These are phyloP conservation scores for Papiliotrema nemorosa DNA, from an alignment of 1,284 basidiomycete species.

Conservation along the genomic window DNA sequence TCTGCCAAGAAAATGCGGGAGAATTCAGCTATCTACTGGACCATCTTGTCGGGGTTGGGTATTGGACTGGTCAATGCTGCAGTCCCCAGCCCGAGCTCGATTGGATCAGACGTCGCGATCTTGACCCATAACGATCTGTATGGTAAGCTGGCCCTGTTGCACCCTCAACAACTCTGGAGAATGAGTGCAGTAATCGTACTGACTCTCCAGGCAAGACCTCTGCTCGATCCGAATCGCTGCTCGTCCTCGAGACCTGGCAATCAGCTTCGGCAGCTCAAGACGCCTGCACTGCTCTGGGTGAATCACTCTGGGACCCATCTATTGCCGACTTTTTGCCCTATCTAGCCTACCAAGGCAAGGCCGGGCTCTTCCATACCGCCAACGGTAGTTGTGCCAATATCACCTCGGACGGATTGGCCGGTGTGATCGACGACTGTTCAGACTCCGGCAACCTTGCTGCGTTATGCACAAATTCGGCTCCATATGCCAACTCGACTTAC, in stretches of 20 bases:
- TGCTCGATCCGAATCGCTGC: slow-evolving; percentile 1
- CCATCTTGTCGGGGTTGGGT: too few relatives aligned
- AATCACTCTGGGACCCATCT: slow-evolving; percentile 7
- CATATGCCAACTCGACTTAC: slow-evolving; percentile 1
- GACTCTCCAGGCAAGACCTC: neutral
- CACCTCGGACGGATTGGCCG: neutral
- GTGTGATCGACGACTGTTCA: neutral
- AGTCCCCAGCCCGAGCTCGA: too few relatives aligned
- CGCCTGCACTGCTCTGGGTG: slow-evolving; percentile 4
- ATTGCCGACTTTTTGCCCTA: slow-evolving; percentile 10
- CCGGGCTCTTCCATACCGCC: slow-evolving; percentile 6
- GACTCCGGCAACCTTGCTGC: neutral
- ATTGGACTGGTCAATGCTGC: too few relatives aligned
- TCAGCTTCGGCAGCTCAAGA: neutral
- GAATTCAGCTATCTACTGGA: too few relatives aligned
- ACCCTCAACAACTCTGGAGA: too few relatives aligned
- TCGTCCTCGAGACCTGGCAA: slow-evolving; percentile 3
- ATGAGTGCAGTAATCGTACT: too few relatives aligned
- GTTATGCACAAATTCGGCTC: slow-evolving; percentile 11
- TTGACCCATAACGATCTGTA: too few relatives aligned
- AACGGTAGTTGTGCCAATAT: neutral
- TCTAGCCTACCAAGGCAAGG: slow-evolving; percentile 6
- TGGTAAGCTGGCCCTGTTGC: too few relatives aligned
- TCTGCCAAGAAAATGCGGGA: too few relatives aligned
- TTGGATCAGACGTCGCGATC: too few relatives aligned